phyloP scores from a whole-genome alignment of 805 yeast genomes.

The Spathaspora hagerdaliae region DNA sequence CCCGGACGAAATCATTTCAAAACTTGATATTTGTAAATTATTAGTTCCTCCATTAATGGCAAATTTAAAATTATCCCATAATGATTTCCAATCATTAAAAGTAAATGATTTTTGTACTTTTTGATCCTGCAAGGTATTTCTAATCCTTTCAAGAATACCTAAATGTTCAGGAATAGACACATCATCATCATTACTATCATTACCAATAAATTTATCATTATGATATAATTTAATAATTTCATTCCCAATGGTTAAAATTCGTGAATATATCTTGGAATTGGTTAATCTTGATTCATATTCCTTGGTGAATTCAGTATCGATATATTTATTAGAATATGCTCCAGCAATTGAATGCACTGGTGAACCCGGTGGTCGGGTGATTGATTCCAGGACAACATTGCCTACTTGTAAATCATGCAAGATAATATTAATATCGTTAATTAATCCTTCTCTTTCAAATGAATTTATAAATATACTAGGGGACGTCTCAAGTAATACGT shows the following conservation, averaged over 20 bases:
- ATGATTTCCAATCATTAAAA: slow-evolving; percentile 34
- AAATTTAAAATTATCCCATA: slow-evolving; percentile 21
- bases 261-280: slow-evolving; percentile 11
- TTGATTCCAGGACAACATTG: no score
- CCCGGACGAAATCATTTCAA: slow-evolving; percentile 71
- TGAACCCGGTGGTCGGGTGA: not conserved
- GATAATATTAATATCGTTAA: slow-evolving; percentile 44
- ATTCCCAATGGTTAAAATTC: slow-evolving; percentile 13
- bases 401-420: slow-evolving; percentile 17
- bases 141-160: slow-evolving; percentile 12
- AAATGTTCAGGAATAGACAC: slow-evolving; percentile 13
- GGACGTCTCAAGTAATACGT: slow-evolving; percentile 39
- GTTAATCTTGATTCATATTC: slow-evolving; percentile 19
- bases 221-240: slow-evolving; percentile 26
- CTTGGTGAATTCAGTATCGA: slow-evolving; percentile 28
- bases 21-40: slow-evolving; percentile 51
- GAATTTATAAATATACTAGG: slow-evolving; percentile 39
- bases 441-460: slow-evolving; percentile 72
- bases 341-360: slow-evolving; percentile 2
- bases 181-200: slow-evolving; percentile 11
- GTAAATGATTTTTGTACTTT: slow-evolving; percentile 6
- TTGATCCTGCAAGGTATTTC: slow-evolving; percentile 5
- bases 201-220: slow-evolving; percentile 14
- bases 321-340: slow-evolving; percentile 19
- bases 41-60: slow-evolving; percentile 12